Evolutionary conservation across 1,139 yeast genomes (phyloP).

Genomic region (Zygosaccharomyces pseudobailii): DNA sequence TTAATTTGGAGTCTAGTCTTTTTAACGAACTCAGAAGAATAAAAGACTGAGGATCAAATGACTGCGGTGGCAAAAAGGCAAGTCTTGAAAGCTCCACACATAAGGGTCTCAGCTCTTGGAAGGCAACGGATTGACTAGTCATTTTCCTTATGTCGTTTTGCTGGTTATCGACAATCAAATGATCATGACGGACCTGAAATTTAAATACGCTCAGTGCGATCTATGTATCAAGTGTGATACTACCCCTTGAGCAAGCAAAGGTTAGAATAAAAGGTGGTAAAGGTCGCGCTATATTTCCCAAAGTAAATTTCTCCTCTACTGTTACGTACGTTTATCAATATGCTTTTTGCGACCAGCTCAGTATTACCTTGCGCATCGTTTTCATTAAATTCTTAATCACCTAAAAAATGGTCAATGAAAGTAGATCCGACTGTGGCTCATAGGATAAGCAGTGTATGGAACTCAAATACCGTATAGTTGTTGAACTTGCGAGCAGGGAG

Average conservation of each 20-base stretch:
- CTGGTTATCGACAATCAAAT: too few relatives aligned
- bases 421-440: background rate
- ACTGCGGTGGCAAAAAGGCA: slow-evolving; percentile 39
- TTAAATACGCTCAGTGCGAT: background rate
- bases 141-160: background rate
- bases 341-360: background rate
- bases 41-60: slow-evolving; percentile 33
- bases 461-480: slow-evolving; percentile 11
- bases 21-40: slow-evolving; percentile 34
- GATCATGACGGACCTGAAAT: background rate
- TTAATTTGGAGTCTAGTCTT: slow-evolving; percentile 30
- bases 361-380: background rate
- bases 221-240: background rate
- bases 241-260: background rate
- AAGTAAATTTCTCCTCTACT: background rate
- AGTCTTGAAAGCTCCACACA: slow-evolving; percentile 43
- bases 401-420: background rate
- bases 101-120: slow-evolving; percentile 31
- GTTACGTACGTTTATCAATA: background rate
- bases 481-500: slow-evolving; percentile 12
- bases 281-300: background rate
- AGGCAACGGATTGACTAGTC: slow-evolving; percentile 6
- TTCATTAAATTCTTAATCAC: background rate
- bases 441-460: slow-evolving; percentile 9
- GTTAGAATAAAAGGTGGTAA: background rate